A percentile compares a stretch with the other conserved stretches of the same genome.
These are phyloP conservation scores for Trametes versicolor DNA, from an alignment of 1,284 basidiomycete genomes.

Conservation along the genomic window DNA sequence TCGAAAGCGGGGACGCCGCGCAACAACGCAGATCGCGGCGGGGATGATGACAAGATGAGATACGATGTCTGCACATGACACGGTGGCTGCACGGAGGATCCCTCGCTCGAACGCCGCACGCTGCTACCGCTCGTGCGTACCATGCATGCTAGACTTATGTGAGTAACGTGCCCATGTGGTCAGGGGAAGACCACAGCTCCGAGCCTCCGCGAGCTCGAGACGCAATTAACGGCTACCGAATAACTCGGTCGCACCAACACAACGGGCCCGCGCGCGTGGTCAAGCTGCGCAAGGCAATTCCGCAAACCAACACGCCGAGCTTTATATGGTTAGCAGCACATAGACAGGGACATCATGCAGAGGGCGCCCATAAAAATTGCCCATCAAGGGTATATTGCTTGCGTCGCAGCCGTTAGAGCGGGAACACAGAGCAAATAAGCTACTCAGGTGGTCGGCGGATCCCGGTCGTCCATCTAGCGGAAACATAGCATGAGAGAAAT, in stretches of 20 bases:
- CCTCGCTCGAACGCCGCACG: conserved; percentile 1
- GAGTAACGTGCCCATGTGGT: not conserved
- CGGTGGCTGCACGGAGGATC: not conserved
- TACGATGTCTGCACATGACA: conserved; percentile 2
- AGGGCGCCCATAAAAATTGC: conserved; percentile 3
- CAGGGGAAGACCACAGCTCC: not conserved
- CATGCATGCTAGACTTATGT: not conserved
- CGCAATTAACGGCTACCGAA: not conserved
- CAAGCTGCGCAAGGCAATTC: conserved; percentile 3
- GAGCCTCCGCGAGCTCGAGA: conserved; percentile 1
- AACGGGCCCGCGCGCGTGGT: not conserved
- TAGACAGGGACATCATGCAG: conserved; percentile 5
- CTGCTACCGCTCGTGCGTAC: not conserved
- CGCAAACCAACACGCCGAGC: conserved; percentile 1
- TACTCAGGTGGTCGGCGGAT: not conserved
- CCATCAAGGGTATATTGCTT: not conserved
- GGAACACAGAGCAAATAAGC: not conserved
- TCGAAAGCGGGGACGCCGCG: not conserved
- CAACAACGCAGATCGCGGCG: conserved; percentile 10
- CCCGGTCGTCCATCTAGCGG: not conserved
- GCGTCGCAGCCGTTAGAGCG: not conserved
- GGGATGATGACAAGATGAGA: conserved; percentile 2
- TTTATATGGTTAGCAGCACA: conserved; percentile 4
- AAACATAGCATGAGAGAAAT: conserved; percentile 3
- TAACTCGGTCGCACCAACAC: conserved; percentile 1